Percentiles rank a stretch among this genome's conserved stretches.
These are phyloP conservation scores for Colletotrichum destructivum DNA, from an alignment of 2,329 filamentous ascomycete genomes.

Conservation along the genomic window DNA sequence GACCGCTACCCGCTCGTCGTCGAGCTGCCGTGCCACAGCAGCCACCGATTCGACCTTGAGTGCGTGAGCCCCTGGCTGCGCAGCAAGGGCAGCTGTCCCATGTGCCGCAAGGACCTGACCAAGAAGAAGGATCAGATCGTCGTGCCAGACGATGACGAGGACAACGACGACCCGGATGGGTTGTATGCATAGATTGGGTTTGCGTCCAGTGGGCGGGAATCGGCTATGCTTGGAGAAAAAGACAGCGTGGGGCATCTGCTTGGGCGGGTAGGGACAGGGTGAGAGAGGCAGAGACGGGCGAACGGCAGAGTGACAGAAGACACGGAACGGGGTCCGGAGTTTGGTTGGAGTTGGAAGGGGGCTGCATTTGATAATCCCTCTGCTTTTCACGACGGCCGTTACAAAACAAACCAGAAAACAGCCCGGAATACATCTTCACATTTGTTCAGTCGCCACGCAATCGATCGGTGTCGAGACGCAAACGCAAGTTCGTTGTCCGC, in stretches of 20 bases:
- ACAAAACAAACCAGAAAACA: background rate
- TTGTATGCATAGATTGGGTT: conserved; percentile 56
- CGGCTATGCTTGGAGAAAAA: background rate
- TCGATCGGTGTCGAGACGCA: background rate
- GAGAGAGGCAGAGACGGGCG: background rate
- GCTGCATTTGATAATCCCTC: conserved; percentile 34
- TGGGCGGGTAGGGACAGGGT: background rate
- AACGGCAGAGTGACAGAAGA: background rate
- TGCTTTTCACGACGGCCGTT: conserved; percentile 15
- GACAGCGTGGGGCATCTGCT: no score
- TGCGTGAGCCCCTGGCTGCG: conserved; percentile 77
- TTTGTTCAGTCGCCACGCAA: conserved; percentile 18
- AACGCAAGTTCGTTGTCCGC: background rate
- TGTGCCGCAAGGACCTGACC: conserved; percentile 73
- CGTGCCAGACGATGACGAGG: conserved; percentile 64
- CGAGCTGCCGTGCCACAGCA: conserved; percentile 72
- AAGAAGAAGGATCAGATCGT: conserved; percentile 66
- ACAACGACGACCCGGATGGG: conserved; percentile 66
- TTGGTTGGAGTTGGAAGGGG: conserved; percentile 25
- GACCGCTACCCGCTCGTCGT: conserved; percentile 76
- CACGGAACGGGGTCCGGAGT: background rate
- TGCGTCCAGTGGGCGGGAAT: background rate
- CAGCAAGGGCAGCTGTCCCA: conserved; percentile 75
- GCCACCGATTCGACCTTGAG: conserved; percentile 76
- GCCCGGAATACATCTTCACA: background rate